Base-by-base conservation (phyloP, 495 filamentous ascomycete genomes). In the Haplographium delicatum region DNA sequence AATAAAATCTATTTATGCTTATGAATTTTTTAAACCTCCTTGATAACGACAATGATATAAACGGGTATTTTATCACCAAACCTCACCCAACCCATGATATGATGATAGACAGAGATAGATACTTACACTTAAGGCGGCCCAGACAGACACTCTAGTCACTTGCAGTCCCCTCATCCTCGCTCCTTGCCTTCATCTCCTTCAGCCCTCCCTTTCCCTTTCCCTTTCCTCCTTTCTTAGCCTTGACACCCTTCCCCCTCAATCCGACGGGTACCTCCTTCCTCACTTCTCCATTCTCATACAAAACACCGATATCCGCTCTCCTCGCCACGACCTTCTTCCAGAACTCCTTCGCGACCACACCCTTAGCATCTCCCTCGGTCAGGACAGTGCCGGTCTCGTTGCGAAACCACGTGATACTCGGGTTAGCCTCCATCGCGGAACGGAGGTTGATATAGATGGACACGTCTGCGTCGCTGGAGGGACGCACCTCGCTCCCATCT, bases 351-450 rank as follows among this genome's bases (percentile, higher is more conserved):
- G 63, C 60, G 40, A 80, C 65, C 5, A 72, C 28, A 10, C 73
- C 75, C 1, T 68, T 62, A 15, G 51, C 65, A 16, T 69, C 62
- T 3, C 75, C 76, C 35, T 72, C 74, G 5, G 72, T 74, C 49
- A 78, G 60, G 47, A 76, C 68, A 18, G 87, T 88, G 1, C 82
- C 88, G 62, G 94, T 96, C 52, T 88, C 88, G 65, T 83, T 89
- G 47, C 78, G 65, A 79, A 83, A 91, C 75, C 93, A 96, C 1
- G 45, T 27, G 11, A 71, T 61, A 61, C 74, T 74, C 3, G 91
- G 70, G 47, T 82, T 83, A 8, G 77, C 77, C 13, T 70, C 69
- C 39, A 88, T 62, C 13, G 84, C 82, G 47, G 68, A 71, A 59
- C 68, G 69, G 25, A 95, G 68, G 65, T 95, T 82, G 35, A 95